phyloP scores from a whole-genome alignment of 2,329 filamentous ascomycete species.

The Mollisiaceae sp. region DNA sequence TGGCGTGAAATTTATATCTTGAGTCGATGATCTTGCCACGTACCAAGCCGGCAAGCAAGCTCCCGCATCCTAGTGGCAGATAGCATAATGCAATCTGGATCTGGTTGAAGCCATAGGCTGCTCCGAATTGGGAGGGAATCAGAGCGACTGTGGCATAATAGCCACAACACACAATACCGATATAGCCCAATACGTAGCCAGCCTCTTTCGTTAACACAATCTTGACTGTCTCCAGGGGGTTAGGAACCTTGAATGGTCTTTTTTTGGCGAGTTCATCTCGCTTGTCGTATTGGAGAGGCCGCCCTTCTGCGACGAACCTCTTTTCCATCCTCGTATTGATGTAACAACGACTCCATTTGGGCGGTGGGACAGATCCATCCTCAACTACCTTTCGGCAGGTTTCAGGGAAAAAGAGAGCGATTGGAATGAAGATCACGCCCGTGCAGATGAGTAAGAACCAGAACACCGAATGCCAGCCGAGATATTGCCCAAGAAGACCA shows the following conservation, averaged over 20 bases:
- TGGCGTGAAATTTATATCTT: slow-evolving; percentile 72
- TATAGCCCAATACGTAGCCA: slow-evolving; percentile 43
- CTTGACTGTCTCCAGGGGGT: slow-evolving; percentile 47
- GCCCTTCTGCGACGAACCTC: slow-evolving; percentile 20
- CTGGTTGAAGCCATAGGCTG: slow-evolving; percentile 30
- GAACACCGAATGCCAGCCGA: slow-evolving; percentile 50
- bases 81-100: slow-evolving; percentile 32
- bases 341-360: slow-evolving; percentile 53
- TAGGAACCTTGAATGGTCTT: slow-evolving; percentile 41
- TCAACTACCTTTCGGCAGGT: slow-evolving; percentile 56
- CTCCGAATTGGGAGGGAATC: slow-evolving; percentile 51
- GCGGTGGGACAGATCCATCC: slow-evolving; percentile 61
- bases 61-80: slow-evolving; percentile 51
- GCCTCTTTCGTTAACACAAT: background rate
- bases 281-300: slow-evolving; percentile 41
- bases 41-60: slow-evolving; percentile 51
- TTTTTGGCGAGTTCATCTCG: slow-evolving; percentile 41
- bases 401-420: slow-evolving; percentile 26
- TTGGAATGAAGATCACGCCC: slow-evolving; percentile 12
- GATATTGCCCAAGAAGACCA: slow-evolving; percentile 28
- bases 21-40: slow-evolving; percentile 60
- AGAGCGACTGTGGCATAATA: slow-evolving; percentile 56
- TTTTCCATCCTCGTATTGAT: slow-evolving; percentile 38
- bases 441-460: slow-evolving; percentile 48
- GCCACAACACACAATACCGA: slow-evolving; percentile 56